Evolutionary conservation across 2,329 filamentous ascomycete species (phyloP).

Genomic region (Cryphonectria carpinicola): DNA sequence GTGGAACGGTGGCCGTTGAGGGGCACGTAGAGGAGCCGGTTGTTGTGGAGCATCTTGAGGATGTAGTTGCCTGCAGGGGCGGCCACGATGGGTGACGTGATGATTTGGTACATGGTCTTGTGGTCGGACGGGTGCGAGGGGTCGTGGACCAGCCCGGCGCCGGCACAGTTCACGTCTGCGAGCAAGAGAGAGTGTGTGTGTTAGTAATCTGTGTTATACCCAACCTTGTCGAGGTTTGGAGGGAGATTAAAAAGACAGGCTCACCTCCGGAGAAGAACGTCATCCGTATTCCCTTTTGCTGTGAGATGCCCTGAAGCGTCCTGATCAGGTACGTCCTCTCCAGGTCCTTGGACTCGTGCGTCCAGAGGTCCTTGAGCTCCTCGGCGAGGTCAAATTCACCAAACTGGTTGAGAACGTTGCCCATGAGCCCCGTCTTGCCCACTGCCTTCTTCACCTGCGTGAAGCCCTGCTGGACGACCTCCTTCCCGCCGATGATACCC

Average conservation of each 20-base stretch:
- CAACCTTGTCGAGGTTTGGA: background rate
- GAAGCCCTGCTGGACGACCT: conserved; percentile 90
- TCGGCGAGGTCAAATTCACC: conserved; percentile 94
- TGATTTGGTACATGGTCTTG: conserved; percentile 99
- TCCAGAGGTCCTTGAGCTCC: conserved; percentile 96
- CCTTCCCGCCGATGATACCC: conserved; percentile 92
- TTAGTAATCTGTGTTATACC: conserved; percentile 13
- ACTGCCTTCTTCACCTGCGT: conserved; percentile 95
- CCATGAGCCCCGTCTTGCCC: conserved; percentile 94
- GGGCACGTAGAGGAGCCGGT: conserved; percentile 89
- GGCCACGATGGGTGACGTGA: conserved; percentile 89
- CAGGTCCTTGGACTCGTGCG: conserved; percentile 95
- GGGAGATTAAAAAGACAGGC: conserved; percentile 33
- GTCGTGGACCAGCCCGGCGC: conserved; percentile 92
- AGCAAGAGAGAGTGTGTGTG: conserved; percentile 27
- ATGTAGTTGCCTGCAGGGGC: conserved; percentile 84
- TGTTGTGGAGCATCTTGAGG: conserved; percentile 92
- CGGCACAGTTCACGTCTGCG: conserved; percentile 82
- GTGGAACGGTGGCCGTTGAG: conserved; percentile 79
- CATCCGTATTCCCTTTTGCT: conserved; percentile 95
- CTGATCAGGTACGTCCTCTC: conserved; percentile 96
- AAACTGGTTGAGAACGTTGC: conserved; percentile 92
- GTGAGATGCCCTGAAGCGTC: conserved; percentile 91
- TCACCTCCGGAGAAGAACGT: conserved; percentile 89
- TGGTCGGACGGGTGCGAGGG: conserved; percentile 88